Evolutionary conservation across 768 basidiomycete genomes (phyloP), one percentile per base, ranked within the genome.

Genomic region (Antrodiella citrinella): DNA sequence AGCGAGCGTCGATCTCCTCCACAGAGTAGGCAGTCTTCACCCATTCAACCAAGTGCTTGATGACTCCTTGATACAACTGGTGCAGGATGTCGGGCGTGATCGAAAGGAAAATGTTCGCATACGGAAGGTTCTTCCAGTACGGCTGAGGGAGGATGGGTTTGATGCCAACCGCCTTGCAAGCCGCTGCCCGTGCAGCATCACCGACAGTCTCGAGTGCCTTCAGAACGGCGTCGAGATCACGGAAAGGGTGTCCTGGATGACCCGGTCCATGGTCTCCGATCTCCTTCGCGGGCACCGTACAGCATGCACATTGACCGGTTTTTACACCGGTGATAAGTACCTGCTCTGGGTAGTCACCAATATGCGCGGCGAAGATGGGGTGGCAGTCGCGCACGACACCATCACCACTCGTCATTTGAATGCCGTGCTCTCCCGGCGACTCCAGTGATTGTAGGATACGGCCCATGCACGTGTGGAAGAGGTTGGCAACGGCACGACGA

Each of bases 11-110:
- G 7, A 63, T 25, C 39, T 58, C 59, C 0, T 38, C 48, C 0
- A 25, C 4, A 0, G 53, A 51, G 18, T 46, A 58, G 3, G 53
- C 55, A 4, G 43, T 12, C 22, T n/a, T n/a, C n/a, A n/a, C n/a
- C n/a, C n/a, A n/a, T n/a, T n/a, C n/a, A n/a, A n/a, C n/a, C n/a
- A n/a, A n/a, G n/a, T n/a, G n/a, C n/a, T n/a, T n/a, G n/a, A n/a
- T n/a, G n/a, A n/a, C n/a, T n/a, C n/a, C n/a, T 42, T n/a, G 11
- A 63, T 5, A 63, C 64, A 65, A 3, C 30, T 66, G 65, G 46
- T 66, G 65, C 1, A 66, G 57, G 23, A 65, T 52, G 38, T 66
- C 63, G 2, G 64, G 58, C 2, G 59, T 59, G 38, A 64, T 61
- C 1, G 58, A 45, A 2, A 13, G 41, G 42, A 54, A 61, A 24